Conservation (phyloP, 495 filamentous ascomycete genomes). For the Penicillium lividum region DNA sequence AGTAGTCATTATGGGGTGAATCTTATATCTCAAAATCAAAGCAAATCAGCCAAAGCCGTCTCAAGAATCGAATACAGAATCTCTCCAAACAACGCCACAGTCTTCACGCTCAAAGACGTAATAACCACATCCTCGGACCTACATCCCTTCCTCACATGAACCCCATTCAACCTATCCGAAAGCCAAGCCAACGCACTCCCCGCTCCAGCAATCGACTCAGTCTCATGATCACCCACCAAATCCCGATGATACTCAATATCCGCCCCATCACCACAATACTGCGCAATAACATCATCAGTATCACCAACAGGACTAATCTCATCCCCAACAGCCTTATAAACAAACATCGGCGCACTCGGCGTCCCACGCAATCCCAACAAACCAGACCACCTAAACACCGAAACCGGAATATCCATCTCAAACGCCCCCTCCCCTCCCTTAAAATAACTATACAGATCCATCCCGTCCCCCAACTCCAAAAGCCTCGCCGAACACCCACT, state of each 20-base stretch:
- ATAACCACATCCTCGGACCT: neutral
- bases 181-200: conserved; percentile 15
- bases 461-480: neutral
- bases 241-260: conserved; percentile 17
- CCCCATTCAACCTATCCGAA: conserved; percentile 12
- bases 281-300: conserved; percentile 43
- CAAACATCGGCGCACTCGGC: conserved; percentile 48
- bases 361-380: conserved; percentile 25
- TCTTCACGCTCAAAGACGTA: neutral
- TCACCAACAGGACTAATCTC: conserved; percentile 42
- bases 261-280: conserved; percentile 33
- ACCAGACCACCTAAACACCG: conserved; percentile 12
- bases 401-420: neutral
- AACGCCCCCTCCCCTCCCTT: neutral
- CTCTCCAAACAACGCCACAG: neutral
- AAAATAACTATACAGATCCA: neutral
- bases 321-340: conserved; percentile 53
- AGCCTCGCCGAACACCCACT: neutral
- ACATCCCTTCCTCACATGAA: conserved; percentile 12
- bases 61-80: neutral
- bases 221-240: conserved; percentile 14
- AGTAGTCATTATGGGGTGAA: too few species aligned
- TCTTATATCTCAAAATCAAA: neutral
- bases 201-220: conserved; percentile 11
- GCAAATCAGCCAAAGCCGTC: neutral